phyloP scores from a whole-genome alignment of 306 rosid species.

The Ammopiptanthus mongolicus region DNA sequence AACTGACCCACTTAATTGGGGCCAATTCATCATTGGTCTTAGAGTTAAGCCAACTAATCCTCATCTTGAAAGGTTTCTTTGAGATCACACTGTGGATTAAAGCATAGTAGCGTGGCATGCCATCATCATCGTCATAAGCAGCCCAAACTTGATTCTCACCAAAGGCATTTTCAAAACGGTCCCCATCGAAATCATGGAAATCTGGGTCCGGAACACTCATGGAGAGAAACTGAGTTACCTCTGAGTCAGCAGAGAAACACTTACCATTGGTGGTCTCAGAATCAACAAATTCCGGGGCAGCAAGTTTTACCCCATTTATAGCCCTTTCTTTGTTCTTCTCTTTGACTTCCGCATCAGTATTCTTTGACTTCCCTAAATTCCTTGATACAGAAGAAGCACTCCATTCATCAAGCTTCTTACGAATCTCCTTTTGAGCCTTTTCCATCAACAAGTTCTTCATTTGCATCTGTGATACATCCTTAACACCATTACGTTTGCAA shows the following conservation, averaged over 20 bases:
- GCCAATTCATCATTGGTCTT: slow-evolving; percentile 70
- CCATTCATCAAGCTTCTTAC: slow-evolving; percentile 52
- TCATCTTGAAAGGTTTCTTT: slow-evolving; percentile 57
- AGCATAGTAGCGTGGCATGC: slow-evolving; percentile 90
- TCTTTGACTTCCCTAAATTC: slow-evolving; percentile 22
- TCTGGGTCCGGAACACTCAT: slow-evolving; percentile 88
- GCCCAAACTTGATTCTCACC: slow-evolving; percentile 83
- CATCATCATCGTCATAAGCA: slow-evolving; percentile 82
- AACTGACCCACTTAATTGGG: slow-evolving; percentile 60
- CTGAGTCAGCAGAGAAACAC: slow-evolving; percentile 26
- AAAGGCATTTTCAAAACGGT: slow-evolving; percentile 76
- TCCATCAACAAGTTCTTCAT: slow-evolving; percentile 40
- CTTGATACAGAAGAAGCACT: slow-evolving; percentile 19
- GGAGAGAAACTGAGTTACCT: slow-evolving; percentile 29
- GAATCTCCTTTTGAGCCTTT: slow-evolving; percentile 53
- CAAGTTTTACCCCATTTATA: slow-evolving; percentile 26
- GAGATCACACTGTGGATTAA: slow-evolving; percentile 67
- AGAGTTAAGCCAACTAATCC: slow-evolving; percentile 71
- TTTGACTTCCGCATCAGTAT: slow-evolving; percentile 12
- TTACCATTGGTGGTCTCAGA: slow-evolving; percentile 12
- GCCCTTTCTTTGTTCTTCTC: slow-evolving; percentile 32
- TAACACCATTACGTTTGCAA: slow-evolving; percentile 20
- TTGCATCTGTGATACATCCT: slow-evolving; percentile 41
- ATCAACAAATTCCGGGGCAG: slow-evolving; percentile 19
- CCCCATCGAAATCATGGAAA: slow-evolving; percentile 79